A percentile compares a stretch with the other conserved stretches of the same genome.
phyloP scores from a whole-genome alignment of 2,329 filamentous ascomycete species.

The Penicillium capsulatum region DNA sequence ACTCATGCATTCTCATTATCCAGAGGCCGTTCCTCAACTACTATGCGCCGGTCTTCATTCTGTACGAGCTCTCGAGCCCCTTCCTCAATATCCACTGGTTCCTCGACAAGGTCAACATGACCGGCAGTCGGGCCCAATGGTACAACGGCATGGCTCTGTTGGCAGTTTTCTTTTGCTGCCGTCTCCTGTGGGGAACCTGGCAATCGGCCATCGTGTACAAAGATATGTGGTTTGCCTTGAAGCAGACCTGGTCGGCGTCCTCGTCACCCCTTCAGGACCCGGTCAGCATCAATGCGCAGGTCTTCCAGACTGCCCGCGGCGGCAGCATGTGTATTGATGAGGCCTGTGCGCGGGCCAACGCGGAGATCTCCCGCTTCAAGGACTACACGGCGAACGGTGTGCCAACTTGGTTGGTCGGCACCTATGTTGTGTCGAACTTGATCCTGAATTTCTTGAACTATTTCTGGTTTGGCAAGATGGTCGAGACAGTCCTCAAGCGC shows the following conservation, averaged over 20 bases:
- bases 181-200: slow-evolving; percentile 61
- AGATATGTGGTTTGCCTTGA: slow-evolving; percentile 55
- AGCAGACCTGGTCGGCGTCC: slow-evolving; percentile 36
- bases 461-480: slow-evolving; percentile 66
- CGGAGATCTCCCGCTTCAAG: slow-evolving; percentile 50
- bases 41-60: slow-evolving; percentile 62
- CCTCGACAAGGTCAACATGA: slow-evolving; percentile 63
- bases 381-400: slow-evolving; percentile 38
- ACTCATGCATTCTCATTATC: neutral
- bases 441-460: slow-evolving; percentile 61
- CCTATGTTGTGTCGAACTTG: slow-evolving; percentile 57
- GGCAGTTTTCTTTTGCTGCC: slow-evolving; percentile 57
- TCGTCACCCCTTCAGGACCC: slow-evolving; percentile 26
- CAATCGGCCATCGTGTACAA: slow-evolving; percentile 56
- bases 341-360: slow-evolving; percentile 39
- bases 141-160: slow-evolving; percentile 61
- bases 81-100: slow-evolving; percentile 69
- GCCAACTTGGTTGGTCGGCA: slow-evolving; percentile 56
- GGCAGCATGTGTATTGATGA: slow-evolving; percentile 37
- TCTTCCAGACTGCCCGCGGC: slow-evolving; percentile 34
- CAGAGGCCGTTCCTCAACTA: slow-evolving; percentile 63
- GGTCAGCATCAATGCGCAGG: slow-evolving; percentile 30
- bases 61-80: slow-evolving; percentile 63
- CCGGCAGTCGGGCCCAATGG: slow-evolving; percentile 57
- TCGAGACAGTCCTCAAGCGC: slow-evolving; percentile 59